Conservation (phyloP, 2,329 filamentous ascomycete species). For the Colletotrichum simmondsii region DNA sequence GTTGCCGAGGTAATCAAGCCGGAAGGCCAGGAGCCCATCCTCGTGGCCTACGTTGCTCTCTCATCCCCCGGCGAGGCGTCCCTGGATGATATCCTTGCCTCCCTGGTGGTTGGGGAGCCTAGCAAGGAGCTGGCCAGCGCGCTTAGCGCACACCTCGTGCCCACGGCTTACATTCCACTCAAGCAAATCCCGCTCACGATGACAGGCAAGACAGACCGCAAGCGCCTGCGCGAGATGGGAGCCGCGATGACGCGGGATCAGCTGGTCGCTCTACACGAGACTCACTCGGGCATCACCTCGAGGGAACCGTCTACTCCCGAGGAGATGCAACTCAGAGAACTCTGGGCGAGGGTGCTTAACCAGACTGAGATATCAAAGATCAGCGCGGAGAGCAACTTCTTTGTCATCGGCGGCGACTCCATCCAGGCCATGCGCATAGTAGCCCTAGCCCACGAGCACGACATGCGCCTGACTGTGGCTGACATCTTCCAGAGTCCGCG, state of each 20-base stretch:
- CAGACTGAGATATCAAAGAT: background rate
- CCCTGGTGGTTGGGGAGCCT: background rate
- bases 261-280: background rate
- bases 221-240: no score
- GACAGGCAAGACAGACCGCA: no score
- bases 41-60: background rate
- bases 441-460: slow-evolving; percentile 47
- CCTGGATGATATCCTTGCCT: background rate
- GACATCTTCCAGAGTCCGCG: slow-evolving; percentile 49
- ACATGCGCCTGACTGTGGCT: slow-evolving; percentile 53
- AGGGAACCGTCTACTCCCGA: background rate
- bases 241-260: background rate
- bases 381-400: slow-evolving; percentile 52
- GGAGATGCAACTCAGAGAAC: background rate
- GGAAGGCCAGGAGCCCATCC: background rate
- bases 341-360: background rate
- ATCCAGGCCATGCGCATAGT: slow-evolving; percentile 56
- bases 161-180: background rate
- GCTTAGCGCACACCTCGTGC: background rate
- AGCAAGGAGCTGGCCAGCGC: background rate
- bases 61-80: background rate
- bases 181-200: no score
- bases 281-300: background rate
- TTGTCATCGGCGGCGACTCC: slow-evolving; percentile 59
- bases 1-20: background rate